A percentile compares a stretch with the other conserved stretches of the same genome.
Evolutionary conservation across 306 rosid species (phyloP).

Genomic region (Rosa chinensis): DNA sequence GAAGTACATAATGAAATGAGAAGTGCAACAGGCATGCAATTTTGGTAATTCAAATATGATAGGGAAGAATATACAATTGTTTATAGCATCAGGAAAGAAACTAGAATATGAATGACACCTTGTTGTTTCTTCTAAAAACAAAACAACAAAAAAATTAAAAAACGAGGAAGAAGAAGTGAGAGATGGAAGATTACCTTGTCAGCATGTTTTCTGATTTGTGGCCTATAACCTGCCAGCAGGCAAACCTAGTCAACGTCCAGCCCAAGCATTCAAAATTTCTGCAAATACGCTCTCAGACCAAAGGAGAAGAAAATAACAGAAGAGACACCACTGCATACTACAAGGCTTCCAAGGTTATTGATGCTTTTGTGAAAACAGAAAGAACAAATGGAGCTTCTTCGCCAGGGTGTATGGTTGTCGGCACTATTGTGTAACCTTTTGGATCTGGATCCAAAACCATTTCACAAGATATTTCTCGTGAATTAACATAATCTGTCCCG

Average conservation of each 20-base stretch:
- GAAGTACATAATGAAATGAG: not conserved
- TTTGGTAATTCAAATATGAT: not conserved
- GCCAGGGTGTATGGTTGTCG: constrained; percentile 97
- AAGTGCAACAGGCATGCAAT: not conserved
- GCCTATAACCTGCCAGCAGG: constrained; percentile 34
- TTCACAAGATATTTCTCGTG: constrained; percentile 98
- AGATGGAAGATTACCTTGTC: constrained; percentile 39
- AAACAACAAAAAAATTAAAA: too few species aligned
- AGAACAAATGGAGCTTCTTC: constrained; percentile 99
- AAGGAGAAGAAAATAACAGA: constrained; percentile 31
- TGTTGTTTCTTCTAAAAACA: not conserved
- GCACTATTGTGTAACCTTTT: constrained; percentile 96
- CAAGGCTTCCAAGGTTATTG: constrained; percentile 80
- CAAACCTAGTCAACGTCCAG: constrained; percentile 36
- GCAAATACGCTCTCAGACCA: constrained; percentile 31
- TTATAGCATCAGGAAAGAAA: too few species aligned
- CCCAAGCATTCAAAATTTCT: constrained; percentile 52
- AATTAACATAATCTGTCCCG: constrained; percentile 95
- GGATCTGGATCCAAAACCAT: constrained; percentile 99
- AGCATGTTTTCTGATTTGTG: constrained; percentile 13
- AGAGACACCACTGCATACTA: constrained; percentile 40
- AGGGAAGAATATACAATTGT: not conserved
- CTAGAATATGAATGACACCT: not conserved
- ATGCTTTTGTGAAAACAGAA: constrained; percentile 97
- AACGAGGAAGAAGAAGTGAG: not conserved